phyloP scores from a whole-genome alignment of 257 asterid genomes.

The Echites panduratus region DNA sequence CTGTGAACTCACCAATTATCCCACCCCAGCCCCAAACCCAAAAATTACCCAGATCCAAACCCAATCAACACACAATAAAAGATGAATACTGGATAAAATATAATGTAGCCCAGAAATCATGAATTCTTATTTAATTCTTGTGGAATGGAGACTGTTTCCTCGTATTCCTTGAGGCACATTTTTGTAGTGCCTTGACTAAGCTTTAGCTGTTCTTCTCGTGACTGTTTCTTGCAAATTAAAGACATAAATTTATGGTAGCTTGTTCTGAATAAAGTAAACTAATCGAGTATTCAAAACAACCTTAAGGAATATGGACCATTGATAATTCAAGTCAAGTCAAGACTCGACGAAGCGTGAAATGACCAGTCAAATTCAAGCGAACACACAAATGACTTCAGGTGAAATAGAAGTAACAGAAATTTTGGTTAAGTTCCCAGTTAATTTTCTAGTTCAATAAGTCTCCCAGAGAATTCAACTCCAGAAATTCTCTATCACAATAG shows the following conservation, averaged over 20 bases:
- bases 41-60: too few relatives aligned
- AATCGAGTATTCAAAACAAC: not conserved
- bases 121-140: not conserved
- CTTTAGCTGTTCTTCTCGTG: not conserved
- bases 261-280: not conserved
- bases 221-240: not conserved
- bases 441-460: not conserved
- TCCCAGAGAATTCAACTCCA: not conserved
- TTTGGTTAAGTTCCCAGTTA: too few relatives aligned
- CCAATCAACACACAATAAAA: not conserved
- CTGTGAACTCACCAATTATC: too few relatives aligned
- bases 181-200: not conserved
- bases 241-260: not conserved
- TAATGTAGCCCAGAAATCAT: not conserved
- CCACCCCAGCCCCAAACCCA: too few relatives aligned
- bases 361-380: not conserved
- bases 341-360: not conserved
- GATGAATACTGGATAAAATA: not conserved
- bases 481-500: not conserved
- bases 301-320: not conserved
- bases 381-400: not conserved
- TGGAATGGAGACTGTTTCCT: not conserved
- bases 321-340: too few relatives aligned
- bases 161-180: not conserved
- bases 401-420: not conserved